Conservation (phyloP, 2,329 filamentous ascomycete species). For the Penicillium hordei region DNA sequence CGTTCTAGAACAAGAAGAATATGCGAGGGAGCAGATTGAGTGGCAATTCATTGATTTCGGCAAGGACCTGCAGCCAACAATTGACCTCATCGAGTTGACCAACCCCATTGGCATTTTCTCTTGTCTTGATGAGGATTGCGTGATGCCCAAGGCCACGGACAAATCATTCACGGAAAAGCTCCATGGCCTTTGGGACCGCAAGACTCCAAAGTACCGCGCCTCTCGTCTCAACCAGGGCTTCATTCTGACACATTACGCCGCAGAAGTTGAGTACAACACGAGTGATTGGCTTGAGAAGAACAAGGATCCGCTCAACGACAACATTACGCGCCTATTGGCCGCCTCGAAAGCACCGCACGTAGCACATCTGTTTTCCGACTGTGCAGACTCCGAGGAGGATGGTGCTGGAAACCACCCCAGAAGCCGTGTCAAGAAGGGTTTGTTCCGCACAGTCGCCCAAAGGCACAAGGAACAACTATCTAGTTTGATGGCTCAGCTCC, state of each 20-base stretch:
- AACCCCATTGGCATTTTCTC: constrained; percentile 99
- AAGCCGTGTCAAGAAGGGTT: constrained; percentile 90
- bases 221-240: constrained; percentile 89
- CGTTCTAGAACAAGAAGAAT: constrained; percentile 96
- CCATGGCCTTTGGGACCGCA: constrained; percentile 95
- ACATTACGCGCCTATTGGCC: constrained; percentile 84
- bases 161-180: constrained; percentile 96
- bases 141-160: constrained; percentile 98
- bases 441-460: constrained; percentile 95
- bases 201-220: constrained; percentile 87
- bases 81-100: constrained; percentile 91
- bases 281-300: constrained; percentile 98
- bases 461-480: constrained; percentile 97
- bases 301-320: constrained; percentile 97
- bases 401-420: constrained; percentile 56
- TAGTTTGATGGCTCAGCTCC: constrained; percentile 89
- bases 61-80: constrained; percentile 93
- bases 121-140: constrained; percentile 93
- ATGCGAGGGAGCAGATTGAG: constrained; percentile 94
- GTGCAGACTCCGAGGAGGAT: constrained; percentile 77
- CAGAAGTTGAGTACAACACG: constrained; percentile 95
- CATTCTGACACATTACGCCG: constrained; percentile 93
- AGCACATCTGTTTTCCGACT: constrained; percentile 82
- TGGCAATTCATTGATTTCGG: constrained; percentile 99
- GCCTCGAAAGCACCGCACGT: constrained; percentile 80